Base-by-base conservation (phyloP, 495 filamentous ascomycete genomes). In the Penicillium odoratum region DNA sequence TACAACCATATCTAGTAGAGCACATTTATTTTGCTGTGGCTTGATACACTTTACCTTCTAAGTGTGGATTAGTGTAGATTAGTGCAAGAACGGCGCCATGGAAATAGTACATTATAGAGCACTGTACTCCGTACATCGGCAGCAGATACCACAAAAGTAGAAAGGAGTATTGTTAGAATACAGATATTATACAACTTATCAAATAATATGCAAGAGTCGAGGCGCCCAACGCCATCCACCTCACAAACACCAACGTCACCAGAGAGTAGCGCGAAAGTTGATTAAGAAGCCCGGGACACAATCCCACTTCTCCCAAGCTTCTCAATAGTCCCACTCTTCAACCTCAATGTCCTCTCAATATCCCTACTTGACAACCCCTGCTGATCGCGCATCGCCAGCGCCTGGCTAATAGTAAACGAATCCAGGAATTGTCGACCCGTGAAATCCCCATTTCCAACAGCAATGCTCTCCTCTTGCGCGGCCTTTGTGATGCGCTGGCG, bases 321-420 rank as follows among this genome's bases (percentile, higher is more conserved):
- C 47, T 67, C 76, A 52, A 89, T 74, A 29, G 84, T 72, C 0
- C 88, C 88, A 50, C 60, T 72, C 73, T 74, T 81, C 67, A 91
- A 71, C 50, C 81, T 75, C 64, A 91, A 64, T 43, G 61, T 60
- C 67, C 68, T 70, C 74, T 91, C 88, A 71, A 90, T 88, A 64
- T 86, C 79, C 46, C 44, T 70, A 36, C 53, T 69, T 21, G 54
- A 52, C 61, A 83, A 62, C 1, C 79, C 74, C 71, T 79, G 76
- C 56, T 78, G 70, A 70, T 87, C 83, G 63, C 84, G 74, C 79
- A 89, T 70, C 43, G 72, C 66, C 64, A 91, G 53, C n/a, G 82
- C 79, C 76, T 86, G 79, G 63, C 81, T 65, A 36, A 91, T 75
- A 26, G 81, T 84, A 49, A 75, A 65, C 1, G 82, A 81, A 80